Conservation (phyloP, 2,329 filamentous ascomycete species). For the Apiospora sp. region DNA sequence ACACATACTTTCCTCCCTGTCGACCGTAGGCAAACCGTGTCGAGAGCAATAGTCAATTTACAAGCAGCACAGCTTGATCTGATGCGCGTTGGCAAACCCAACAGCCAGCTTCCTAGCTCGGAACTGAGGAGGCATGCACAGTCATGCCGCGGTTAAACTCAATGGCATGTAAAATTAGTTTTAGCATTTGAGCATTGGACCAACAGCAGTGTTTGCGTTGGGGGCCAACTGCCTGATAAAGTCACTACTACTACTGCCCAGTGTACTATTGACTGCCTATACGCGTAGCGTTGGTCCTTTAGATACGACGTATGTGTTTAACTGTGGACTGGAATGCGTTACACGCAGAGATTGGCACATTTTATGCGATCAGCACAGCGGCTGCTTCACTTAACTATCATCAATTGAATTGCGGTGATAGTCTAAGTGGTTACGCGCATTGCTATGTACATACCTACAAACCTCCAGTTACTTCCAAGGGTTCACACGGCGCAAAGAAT, state of each 20-base stretch:
- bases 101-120: not conserved
- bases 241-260: not conserved
- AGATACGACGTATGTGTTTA: not conserved
- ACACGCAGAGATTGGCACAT: not conserved
- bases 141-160: not conserved
- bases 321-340: conserved; percentile 1
- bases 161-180: conserved; percentile 10
- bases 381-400: not conserved
- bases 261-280: not conserved
- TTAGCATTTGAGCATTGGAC: not conserved
- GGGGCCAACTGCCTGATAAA: not conserved
- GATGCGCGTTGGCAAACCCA: not conserved
- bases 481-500: not conserved
- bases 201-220: not conserved
- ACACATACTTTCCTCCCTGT: not conserved
- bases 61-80: not conserved
- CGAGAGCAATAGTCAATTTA: not conserved
- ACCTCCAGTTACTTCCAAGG: not conserved
- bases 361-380: not conserved
- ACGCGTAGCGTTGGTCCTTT: not conserved
- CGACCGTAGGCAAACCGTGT: not conserved
- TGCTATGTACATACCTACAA: not conserved
- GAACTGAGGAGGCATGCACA: not conserved
- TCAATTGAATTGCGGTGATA: not conserved
- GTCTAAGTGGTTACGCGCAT: not conserved